These are phyloP conservation scores for Erodium trifolium DNA, from an alignment of 441 rosid genomes.

Conservation along the genomic window DNA sequence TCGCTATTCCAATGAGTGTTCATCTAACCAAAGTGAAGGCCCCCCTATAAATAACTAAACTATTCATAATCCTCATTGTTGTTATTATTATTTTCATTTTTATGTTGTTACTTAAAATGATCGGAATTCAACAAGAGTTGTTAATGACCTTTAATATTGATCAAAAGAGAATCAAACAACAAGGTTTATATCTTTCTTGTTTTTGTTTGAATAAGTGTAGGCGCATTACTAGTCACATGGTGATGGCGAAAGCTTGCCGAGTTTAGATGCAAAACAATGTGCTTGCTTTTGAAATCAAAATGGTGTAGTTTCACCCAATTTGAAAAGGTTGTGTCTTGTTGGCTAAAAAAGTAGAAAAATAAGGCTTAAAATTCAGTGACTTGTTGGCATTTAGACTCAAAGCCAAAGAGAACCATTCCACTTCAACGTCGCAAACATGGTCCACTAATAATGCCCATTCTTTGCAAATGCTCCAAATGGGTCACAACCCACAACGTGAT, in stretches of 20 bases:
- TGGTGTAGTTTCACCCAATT: not conserved
- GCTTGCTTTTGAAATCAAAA: not conserved
- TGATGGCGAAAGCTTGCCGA: not conserved
- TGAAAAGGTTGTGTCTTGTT: not conserved
- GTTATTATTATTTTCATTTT: too few relatives aligned
- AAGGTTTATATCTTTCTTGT: not conserved
- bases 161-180: not conserved
- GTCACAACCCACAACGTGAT: not conserved
- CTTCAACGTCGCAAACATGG: constrained; percentile 5
- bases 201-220: not conserved
- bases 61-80: too few relatives aligned
- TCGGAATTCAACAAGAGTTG: not conserved
- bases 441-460: not conserved
- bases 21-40: not conserved
- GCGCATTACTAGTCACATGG: constrained; percentile 1
- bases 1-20: not conserved
- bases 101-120: not conserved
- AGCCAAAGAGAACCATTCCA: not conserved
- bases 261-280: not conserved
- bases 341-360: not conserved
- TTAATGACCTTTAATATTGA: not conserved
- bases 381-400: not conserved
- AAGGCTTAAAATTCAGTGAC: not conserved
- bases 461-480: not conserved
- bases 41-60: too few relatives aligned